Base-by-base conservation (phyloP, 768 basidiomycete species). In the Tubosaeta brunneosetosa region DNA sequence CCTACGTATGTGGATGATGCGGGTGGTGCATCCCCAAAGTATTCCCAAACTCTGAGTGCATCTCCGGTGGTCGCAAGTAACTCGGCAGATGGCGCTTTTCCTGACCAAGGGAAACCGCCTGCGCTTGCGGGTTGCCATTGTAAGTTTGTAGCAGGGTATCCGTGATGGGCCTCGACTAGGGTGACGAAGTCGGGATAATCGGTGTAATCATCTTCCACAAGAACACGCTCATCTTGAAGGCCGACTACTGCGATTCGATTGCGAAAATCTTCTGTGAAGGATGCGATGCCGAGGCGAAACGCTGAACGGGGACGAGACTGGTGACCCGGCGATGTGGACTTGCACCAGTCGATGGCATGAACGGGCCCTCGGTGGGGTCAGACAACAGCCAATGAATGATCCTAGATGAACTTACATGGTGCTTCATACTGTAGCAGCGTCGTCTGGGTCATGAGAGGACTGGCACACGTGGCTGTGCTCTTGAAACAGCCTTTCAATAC, bases 61-160 rank as follows among this genome's bases (percentile, higher is more conserved):
- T 98, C 97, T 26, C 91, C 92, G 0, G 93, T 95, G 6, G 93
- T 95, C 11, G 95, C 95, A 9, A 99, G 75, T 44, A 97, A 72
- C 69, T 99, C 97, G 44, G 88, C 77, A 44, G 73, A 71, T 8
- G 77, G 71, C 4, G 79, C 76, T 67, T 85, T 89, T 68, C 84
- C 82, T 6, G 81, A 75, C 88, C 90, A 90, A 40, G 75, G 67
- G 65, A 82, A 80, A 41, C 74, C 78, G 29, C 77, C 71, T 19
- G 88, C 77, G 26, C 81, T 79, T 4, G 80, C 78, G 16, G 97
- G 97, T 59, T 97, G 93, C 90, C 94, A 98, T 62, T 88, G 92
- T 44, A 97, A 71, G 67, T 84, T 88, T 13, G 94, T 97, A 10
- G 92, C 91, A 16, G 97, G 97, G 72, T 95, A 97, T 42, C 90